These are phyloP conservation scores for Fonsecaea multimorphosa DNA, from an alignment of 2,329 filamentous ascomycete genomes.

Conservation along the genomic window DNA sequence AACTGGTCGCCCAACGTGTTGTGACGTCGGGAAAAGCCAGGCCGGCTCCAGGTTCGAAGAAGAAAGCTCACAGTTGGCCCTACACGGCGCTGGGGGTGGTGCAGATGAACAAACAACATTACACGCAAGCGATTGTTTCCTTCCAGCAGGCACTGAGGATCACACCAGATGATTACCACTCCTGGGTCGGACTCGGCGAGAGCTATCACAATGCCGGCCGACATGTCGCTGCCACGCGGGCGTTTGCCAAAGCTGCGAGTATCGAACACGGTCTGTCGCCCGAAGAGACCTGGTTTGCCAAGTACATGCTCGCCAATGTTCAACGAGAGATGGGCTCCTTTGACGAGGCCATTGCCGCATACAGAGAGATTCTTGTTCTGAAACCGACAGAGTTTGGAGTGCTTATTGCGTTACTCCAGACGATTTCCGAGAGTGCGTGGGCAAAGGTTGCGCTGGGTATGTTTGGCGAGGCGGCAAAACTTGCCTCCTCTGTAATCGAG, in stretches of 20 bases:
- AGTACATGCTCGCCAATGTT: constrained; percentile 95
- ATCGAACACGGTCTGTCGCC: constrained; percentile 68
- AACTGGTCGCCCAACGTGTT: constrained; percentile 86
- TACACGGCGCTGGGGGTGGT: constrained; percentile 92
- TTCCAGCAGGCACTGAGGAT: constrained; percentile 90
- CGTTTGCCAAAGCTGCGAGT: constrained; percentile 82
- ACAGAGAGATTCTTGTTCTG: constrained; percentile 72
- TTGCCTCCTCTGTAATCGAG: constrained; percentile 71
- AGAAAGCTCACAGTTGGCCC: constrained; percentile 93
- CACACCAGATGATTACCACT: constrained; percentile 86
- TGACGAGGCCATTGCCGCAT: constrained; percentile 78
- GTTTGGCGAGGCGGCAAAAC: constrained; percentile 79
- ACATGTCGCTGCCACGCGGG: constrained; percentile 91
- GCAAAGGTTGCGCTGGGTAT: constrained; percentile 79
- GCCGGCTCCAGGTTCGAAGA: constrained; percentile 88
- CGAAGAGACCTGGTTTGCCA: constrained; percentile 88
- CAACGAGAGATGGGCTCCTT: constrained; percentile 90
- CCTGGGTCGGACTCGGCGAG: constrained; percentile 95
- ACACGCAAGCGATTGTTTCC: constrained; percentile 83
- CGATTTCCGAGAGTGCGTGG: constrained; percentile 80
- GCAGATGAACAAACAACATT: constrained; percentile 92
- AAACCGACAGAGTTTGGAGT: constrained; percentile 83
- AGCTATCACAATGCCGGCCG: constrained; percentile 94
- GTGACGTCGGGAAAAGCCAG: constrained; percentile 94
- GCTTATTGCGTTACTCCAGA: constrained; percentile 84